Conservation (phyloP, 2,329 filamentous ascomycete species). For the Akanthomyces lecanii region DNA sequence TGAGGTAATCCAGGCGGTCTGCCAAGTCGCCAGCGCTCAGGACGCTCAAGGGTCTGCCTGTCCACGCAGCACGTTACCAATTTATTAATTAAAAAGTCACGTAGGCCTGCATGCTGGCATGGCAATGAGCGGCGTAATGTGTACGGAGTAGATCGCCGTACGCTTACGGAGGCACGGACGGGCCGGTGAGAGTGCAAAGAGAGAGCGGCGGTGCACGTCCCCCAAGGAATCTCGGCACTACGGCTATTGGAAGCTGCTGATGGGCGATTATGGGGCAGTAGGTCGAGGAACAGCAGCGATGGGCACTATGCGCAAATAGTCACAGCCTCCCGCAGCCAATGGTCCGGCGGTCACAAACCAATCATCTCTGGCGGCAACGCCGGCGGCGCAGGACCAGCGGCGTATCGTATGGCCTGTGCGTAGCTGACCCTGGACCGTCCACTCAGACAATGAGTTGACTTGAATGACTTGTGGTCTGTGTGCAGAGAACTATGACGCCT, state of each 20-base stretch:
- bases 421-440: neutral
- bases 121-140: neutral
- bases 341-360: neutral
- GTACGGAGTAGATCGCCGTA: neutral
- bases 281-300: neutral
- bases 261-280: neutral
- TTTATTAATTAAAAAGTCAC: neutral
- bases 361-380: conserved; percentile 1
- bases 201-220: conserved; percentile 9
- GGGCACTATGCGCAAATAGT: conserved; percentile 7
- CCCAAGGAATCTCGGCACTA: conserved; percentile 14
- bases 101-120: neutral
- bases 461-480: neutral
- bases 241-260: conserved; percentile 13
- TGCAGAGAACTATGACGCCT: conserved; percentile 10
- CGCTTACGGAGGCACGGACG: conserved; percentile 3
- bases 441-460: conserved; percentile 11
- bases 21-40: neutral
- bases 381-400: neutral
- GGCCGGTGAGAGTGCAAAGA: neutral
- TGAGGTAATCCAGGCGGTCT: neutral
- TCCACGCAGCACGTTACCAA: conserved; percentile 1
- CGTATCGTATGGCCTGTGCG: conserved; percentile 11
- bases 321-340: conserved; percentile 10
- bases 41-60: neutral